Conservation (phyloP, 2,329 filamentous ascomycete genomes). For the Fusarium foetens region DNA sequence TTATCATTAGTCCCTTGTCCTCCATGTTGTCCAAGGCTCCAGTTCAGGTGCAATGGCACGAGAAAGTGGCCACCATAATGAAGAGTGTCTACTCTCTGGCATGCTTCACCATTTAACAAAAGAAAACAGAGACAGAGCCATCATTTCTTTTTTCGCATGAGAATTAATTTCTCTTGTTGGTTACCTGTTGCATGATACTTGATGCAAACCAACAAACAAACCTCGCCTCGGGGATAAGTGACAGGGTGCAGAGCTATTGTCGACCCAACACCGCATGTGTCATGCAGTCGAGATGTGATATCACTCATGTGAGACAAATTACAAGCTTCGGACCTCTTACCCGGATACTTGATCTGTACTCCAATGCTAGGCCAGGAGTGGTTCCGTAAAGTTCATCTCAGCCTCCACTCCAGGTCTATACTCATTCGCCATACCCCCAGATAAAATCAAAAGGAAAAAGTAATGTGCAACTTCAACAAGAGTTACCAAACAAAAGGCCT, state of each 20-base stretch:
- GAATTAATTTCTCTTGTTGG: not conserved
- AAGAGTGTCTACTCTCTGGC: not conserved
- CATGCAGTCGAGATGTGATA: not conserved
- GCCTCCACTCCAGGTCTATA: not conserved
- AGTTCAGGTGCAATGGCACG: not conserved
- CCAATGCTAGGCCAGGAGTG: not conserved
- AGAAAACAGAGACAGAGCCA: not conserved
- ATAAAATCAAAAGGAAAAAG: too few relatives aligned
- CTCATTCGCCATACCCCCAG: too few relatives aligned
- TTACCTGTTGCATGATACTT: not conserved
- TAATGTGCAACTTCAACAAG: too few relatives aligned
- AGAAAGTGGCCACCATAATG: not conserved
- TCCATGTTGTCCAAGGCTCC: not conserved
- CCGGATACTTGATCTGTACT: not conserved
- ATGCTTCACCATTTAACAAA: not conserved
- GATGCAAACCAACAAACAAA: not conserved
- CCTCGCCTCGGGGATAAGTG: not conserved
- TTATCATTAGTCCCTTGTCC: not conserved
- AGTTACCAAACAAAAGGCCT: too few relatives aligned
- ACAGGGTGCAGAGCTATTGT: not conserved
- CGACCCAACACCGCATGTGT: not conserved
- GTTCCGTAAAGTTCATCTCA: not conserved
- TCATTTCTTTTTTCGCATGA: not conserved
- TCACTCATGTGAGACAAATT: not conserved
- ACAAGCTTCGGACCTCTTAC: not conserved